Evolutionary conservation across 2,329 filamentous ascomycete species (phyloP).

Genomic region (Penicillium sclerotiorum): DNA sequence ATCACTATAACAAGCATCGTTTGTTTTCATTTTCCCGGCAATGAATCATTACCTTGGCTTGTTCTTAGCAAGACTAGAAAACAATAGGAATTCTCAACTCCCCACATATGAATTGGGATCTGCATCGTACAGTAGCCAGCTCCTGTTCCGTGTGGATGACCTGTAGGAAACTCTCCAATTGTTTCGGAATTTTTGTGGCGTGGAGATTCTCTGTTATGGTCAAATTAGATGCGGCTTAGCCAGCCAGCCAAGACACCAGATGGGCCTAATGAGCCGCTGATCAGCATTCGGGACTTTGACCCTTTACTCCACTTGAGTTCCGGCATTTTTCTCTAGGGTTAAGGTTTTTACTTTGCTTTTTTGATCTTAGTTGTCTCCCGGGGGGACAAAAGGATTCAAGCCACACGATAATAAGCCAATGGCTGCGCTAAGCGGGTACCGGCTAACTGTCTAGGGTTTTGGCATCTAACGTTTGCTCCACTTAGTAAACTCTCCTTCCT

Average conservation of each 20-base stretch:
- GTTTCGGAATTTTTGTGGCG: not conserved
- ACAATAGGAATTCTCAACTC: too few species aligned
- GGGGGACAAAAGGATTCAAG: not conserved
- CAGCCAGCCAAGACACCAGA: constrained; percentile 4
- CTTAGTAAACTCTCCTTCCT: not conserved
- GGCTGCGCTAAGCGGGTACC: not conserved
- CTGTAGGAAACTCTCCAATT: too few species aligned
- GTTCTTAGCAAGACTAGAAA: too few species aligned
- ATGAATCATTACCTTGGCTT: too few species aligned
- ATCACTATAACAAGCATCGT: too few species aligned
- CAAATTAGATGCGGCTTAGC: constrained; percentile 5
- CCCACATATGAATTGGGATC: constrained; percentile 4
- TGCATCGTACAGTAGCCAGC: not conserved
- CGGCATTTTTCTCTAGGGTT: not conserved
- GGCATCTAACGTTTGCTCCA: not conserved
- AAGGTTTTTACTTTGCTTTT: not conserved
- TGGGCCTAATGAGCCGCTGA: constrained; percentile 11
- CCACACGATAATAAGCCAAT: not conserved
- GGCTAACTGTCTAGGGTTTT: not conserved
- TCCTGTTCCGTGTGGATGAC: too few species aligned
- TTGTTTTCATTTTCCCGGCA: too few species aligned
- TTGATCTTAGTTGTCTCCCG: not conserved
- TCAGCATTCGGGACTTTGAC: constrained; percentile 14
- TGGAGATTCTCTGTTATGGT: not conserved
- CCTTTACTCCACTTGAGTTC: constrained; percentile 5